Evolutionary conservation across 768 basidiomycete genomes (phyloP).

Genomic region (Cystofilobasidium bisporidii): DNA sequence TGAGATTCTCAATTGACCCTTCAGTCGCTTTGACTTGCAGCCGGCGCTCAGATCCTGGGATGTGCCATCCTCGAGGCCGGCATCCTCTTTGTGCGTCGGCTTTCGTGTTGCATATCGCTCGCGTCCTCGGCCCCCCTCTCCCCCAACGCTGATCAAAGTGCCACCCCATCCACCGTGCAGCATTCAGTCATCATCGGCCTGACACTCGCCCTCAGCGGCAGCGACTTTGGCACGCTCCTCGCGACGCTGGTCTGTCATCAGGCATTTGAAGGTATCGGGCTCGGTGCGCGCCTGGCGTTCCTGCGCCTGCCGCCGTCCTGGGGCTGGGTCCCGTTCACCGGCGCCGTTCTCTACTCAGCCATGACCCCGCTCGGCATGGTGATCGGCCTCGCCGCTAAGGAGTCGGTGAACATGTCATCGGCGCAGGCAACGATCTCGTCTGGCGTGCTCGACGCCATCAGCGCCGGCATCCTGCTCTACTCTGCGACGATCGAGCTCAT

Average conservation of each 20-base stretch:
- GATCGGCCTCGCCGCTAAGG: conserved; percentile 35
- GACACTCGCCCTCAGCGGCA: conserved; percentile 65
- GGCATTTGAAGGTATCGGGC: conserved; percentile 83
- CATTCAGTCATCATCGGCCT: conserved; percentile 62
- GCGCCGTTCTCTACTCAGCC: conserved; percentile 47
- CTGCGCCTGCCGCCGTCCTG: conserved; percentile 44
- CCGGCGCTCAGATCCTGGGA: conserved; percentile 64
- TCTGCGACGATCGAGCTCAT: conserved; percentile 39
- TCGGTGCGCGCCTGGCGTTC: conserved; percentile 69
- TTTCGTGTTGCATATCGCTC: neutral
- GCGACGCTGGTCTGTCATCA: conserved; percentile 86
- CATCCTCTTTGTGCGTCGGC: conserved; percentile 46
- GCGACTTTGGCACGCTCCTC: conserved; percentile 69
- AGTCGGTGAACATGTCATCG: neutral
- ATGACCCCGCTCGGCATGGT: neutral
- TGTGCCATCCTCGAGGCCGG: conserved; percentile 90
- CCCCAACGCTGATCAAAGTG: neutral
- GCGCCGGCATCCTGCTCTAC: conserved; percentile 69
- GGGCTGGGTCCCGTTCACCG: conserved; percentile 48
- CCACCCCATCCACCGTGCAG: neutral
- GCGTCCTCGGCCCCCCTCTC: conserved; percentile 60
- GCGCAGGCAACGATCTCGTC: conserved; percentile 50
- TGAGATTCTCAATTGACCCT: too few relatives aligned
- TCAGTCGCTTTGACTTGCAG: too few relatives aligned
- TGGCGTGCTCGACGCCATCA: conserved; percentile 73